Evolutionary conservation across 192 early-diverging fungal genomes (phyloP).

Genomic region (Gamsiella multidivaricata): DNA sequence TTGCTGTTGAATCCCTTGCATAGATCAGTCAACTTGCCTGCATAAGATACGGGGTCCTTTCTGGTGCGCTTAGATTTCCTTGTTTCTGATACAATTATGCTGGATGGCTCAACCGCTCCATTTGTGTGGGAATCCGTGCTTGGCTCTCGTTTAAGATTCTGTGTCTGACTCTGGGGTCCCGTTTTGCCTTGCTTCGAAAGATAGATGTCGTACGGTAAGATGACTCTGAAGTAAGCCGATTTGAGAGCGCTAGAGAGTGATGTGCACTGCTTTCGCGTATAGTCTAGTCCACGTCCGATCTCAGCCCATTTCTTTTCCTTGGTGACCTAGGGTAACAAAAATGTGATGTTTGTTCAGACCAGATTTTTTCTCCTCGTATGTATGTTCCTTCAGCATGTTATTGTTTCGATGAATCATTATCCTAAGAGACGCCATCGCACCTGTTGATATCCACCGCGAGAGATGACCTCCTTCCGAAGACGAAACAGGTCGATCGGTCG

Average conservation of each 20-base stretch:
- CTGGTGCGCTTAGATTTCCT: slow-evolving; percentile 50
- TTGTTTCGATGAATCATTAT: neutral
- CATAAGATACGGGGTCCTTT: slow-evolving; percentile 48
- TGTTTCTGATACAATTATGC: slow-evolving; percentile 7
- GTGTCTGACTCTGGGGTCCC: slow-evolving; percentile 4
- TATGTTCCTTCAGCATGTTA: neutral
- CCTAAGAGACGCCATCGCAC: slow-evolving; percentile 27
- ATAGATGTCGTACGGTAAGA: slow-evolving; percentile 78
- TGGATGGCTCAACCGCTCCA: slow-evolving; percentile 4
- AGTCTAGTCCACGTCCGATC: slow-evolving; percentile 79
- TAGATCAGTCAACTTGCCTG: slow-evolving; percentile 14
- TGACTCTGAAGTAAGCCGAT: slow-evolving; percentile 70
- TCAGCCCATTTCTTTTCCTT: slow-evolving; percentile 86
- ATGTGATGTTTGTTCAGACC: too few relatives aligned
- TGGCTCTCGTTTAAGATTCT: slow-evolving; percentile 5
- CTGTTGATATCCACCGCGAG: slow-evolving; percentile 79
- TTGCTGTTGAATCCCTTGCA: neutral
- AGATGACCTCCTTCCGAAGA: slow-evolving; percentile 84
- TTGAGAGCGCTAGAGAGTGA: slow-evolving; percentile 82
- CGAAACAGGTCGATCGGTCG: slow-evolving; percentile 86
- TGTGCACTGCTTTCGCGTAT: slow-evolving; percentile 77
- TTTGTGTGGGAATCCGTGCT: slow-evolving; percentile 1
- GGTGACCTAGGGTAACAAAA: slow-evolving; percentile 64
- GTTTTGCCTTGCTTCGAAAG: slow-evolving; percentile 60
- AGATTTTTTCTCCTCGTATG: neutral